Percentiles rank a stretch among this genome's conserved stretches.
phyloP scores from a whole-genome alignment of 306 rosid genomes.

The Prunus davidiana region DNA sequence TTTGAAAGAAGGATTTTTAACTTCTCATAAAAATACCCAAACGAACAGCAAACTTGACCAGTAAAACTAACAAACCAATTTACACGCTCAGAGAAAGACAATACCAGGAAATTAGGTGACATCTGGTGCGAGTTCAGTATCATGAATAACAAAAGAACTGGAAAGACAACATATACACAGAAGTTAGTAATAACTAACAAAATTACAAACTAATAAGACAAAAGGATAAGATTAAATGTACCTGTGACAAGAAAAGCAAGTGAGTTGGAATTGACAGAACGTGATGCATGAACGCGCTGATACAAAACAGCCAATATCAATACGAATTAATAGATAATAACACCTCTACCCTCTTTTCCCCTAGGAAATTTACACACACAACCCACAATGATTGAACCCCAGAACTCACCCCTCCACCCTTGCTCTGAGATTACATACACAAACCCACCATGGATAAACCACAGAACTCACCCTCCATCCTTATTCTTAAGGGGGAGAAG shows the following conservation, averaged over 20 bases:
- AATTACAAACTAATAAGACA: not conserved
- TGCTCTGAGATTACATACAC: not conserved
- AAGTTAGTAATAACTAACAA: slow-evolving; percentile 12
- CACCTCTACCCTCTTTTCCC: not conserved
- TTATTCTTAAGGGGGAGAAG: not conserved
- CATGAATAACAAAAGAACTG: slow-evolving; percentile 90
- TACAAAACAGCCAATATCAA: slow-evolving; percentile 2
- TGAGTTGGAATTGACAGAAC: slow-evolving; percentile 78
- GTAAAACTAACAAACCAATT: slow-evolving; percentile 13
- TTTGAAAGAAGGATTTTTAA: not conserved
- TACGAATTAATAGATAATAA: not conserved
- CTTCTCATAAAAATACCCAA: not conserved
- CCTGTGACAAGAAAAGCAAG: slow-evolving; percentile 97
- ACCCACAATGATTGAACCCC: not conserved
- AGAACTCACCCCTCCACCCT: not conserved
- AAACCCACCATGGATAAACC: not conserved
- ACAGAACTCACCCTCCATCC: not conserved
- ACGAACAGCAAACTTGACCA: not conserved
- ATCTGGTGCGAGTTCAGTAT: slow-evolving; percentile 89
- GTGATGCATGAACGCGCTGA: slow-evolving; percentile 73
- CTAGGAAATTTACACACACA: not conserved
- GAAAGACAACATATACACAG: slow-evolving; percentile 15
- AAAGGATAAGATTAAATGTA: slow-evolving; percentile 19
- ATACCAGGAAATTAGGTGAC: slow-evolving; percentile 93
- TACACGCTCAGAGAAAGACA: slow-evolving; percentile 23